These are phyloP conservation scores for Omphalotus guepiniiformis DNA, from an alignment of 768 basidiomycete species.

Conservation along the genomic window DNA sequence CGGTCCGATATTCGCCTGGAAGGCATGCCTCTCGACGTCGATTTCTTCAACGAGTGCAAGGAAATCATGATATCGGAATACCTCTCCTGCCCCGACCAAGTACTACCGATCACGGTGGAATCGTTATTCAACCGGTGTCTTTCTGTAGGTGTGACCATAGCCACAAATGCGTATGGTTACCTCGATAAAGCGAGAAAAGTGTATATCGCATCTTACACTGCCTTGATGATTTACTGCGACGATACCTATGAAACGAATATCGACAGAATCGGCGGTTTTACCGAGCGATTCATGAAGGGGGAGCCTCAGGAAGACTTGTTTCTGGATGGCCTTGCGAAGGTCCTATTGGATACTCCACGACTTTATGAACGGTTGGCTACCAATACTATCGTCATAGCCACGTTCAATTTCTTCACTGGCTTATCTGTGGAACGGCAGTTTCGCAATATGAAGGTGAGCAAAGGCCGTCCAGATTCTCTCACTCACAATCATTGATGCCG, in stretches of 20 bases:
- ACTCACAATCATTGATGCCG: not conserved
- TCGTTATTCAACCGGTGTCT: no score
- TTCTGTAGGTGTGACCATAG: conserved; percentile 26
- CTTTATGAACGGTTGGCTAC: conserved; percentile 25
- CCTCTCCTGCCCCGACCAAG: no score
- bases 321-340: conserved; percentile 29
- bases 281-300: conserved; percentile 21
- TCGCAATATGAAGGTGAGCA: conserved; percentile 22
- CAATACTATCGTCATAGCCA: conserved; percentile 32
- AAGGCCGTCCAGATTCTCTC: not conserved
- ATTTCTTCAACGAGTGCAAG: no score
- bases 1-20: no score
- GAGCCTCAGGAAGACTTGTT: conserved; percentile 24
- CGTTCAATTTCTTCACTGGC: conserved; percentile 31
- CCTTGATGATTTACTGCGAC: conserved; percentile 32
- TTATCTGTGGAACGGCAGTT: conserved; percentile 29
- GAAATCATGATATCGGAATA: no score
- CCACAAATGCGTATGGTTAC: conserved; percentile 24
- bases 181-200: conserved; percentile 26
- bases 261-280: conserved; percentile 28
- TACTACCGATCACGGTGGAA: no score
- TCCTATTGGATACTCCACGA: conserved; percentile 24
- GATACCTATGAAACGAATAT: conserved; percentile 25
- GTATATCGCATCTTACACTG: conserved; percentile 36
- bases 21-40: no score